phyloP scores from a whole-genome alignment of 83 land plant genomes.

The Picea abies region DNA sequence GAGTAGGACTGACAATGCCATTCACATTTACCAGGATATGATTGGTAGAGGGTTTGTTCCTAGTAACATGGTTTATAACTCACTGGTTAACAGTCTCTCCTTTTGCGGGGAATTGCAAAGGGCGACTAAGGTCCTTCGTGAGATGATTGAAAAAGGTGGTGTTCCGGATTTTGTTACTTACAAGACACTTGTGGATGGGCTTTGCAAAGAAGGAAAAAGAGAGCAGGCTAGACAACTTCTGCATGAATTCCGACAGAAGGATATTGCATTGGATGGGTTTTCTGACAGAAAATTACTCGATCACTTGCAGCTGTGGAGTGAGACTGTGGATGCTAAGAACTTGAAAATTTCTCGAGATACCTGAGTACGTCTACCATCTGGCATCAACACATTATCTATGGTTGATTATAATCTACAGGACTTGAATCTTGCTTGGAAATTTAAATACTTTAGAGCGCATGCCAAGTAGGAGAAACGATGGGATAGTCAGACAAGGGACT shows the following conservation, averaged over 20 bases:
- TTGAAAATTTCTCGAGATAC: too few species aligned
- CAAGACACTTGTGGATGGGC: slow-evolving; percentile 44
- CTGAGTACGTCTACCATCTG: too few species aligned
- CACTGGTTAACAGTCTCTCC: slow-evolving; percentile 49
- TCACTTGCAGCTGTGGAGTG: neutral
- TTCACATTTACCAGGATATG: slow-evolving; percentile 47
- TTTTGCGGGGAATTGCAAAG: slow-evolving; percentile 47
- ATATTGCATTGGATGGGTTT: slow-evolving; percentile 35
- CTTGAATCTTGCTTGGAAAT: neutral
- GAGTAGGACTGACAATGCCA: slow-evolving; percentile 59
- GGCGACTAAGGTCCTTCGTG: slow-evolving; percentile 40
- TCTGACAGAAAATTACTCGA: slow-evolving; percentile 31
- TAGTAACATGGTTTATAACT: slow-evolving; percentile 50
- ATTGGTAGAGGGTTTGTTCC: slow-evolving; percentile 43
- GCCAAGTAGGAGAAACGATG: neutral
- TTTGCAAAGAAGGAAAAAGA: slow-evolving; percentile 34
- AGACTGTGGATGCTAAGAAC: neutral
- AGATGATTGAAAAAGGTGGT: slow-evolving; percentile 36
- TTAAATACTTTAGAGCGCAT: neutral
- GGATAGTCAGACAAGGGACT: neutral
- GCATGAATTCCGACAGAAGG: slow-evolving; percentile 29
- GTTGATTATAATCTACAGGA: too few species aligned
- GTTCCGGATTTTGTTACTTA: slow-evolving; percentile 44
- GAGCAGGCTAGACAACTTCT: slow-evolving; percentile 37
- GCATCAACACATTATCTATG: too few species aligned